Conservation (phyloP, 1,139 yeast genomes). For the Geotrichum fermentans region DNA sequence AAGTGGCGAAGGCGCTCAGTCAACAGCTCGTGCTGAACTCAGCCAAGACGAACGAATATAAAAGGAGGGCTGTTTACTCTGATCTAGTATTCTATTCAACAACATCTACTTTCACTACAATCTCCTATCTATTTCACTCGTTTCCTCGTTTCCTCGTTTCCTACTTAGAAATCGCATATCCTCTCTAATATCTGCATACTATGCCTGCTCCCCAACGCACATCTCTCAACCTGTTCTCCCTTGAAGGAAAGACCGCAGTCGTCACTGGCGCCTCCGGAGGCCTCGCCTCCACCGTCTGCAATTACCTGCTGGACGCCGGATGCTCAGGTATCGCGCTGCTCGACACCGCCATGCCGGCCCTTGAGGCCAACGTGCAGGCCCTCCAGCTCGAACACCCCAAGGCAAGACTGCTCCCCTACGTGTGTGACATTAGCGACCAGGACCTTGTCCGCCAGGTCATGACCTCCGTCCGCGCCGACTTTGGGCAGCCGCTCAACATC, state of each 20-base stretch:
- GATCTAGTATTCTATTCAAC: too few species aligned
- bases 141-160: too few species aligned
- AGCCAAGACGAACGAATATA: too few species aligned
- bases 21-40: too few species aligned
- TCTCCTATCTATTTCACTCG: too few species aligned
- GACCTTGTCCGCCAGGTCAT: constrained; percentile 55
- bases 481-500: constrained; percentile 57
- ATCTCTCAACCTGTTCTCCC: constrained; percentile 44
- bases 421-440: constrained; percentile 67
- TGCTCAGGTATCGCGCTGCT: constrained; percentile 52
- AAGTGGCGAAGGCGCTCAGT: too few species aligned
- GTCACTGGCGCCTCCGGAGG: constrained; percentile 86
- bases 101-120: too few species aligned
- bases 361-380: constrained; percentile 46
- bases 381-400: constrained; percentile 5
- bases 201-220: too few species aligned
- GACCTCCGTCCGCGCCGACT: constrained; percentile 46
- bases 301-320: constrained; percentile 32
- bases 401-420: neutral
- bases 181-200: too few species aligned
- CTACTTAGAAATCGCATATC: too few species aligned
- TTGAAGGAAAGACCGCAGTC: constrained; percentile 68
- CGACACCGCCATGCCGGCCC: constrained; percentile 58
- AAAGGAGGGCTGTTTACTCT: too few species aligned
- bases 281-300: constrained; percentile 53